These are phyloP conservation scores for Carpinus fangiana DNA, from an alignment of 306 rosid species.

Conservation along the genomic window DNA sequence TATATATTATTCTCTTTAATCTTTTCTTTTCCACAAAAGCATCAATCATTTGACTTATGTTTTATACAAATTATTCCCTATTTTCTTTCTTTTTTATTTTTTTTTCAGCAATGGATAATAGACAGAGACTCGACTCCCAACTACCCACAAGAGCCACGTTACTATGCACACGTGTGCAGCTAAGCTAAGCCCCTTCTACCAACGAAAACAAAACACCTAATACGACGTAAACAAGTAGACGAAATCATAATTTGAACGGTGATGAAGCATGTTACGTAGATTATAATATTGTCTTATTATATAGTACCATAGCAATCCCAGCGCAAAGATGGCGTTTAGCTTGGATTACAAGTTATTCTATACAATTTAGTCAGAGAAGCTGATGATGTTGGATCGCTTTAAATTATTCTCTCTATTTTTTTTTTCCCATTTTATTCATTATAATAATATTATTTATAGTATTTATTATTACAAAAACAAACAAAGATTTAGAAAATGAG, in stretches of 20 bases:
- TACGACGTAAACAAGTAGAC: background rate
- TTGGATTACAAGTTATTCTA: constrained; percentile 50
- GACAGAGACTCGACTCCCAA: constrained; percentile 22
- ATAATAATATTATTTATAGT: constrained; percentile 1
- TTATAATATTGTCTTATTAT: background rate
- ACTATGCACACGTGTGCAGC: constrained; percentile 32
- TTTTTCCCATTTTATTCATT: background rate
- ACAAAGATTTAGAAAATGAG: background rate
- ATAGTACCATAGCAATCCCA: background rate
- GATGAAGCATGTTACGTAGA: constrained; percentile 6
- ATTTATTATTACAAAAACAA: background rate
- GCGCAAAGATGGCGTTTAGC: constrained; percentile 28
- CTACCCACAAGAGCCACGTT: constrained; percentile 26
- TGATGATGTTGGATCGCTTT: constrained; percentile 30
- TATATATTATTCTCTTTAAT: too few species aligned
- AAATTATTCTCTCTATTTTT: constrained; percentile 19
- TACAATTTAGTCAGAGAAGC: constrained; percentile 18
- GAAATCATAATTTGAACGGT: background rate
- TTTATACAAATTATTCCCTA: too few species aligned
- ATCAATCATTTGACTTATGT: too few species aligned
- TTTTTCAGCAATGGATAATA: background rate
- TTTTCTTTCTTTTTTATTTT: background rate
- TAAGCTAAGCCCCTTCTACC: constrained; percentile 24
- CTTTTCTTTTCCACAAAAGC: too few species aligned
- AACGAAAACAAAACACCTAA: background rate